phyloP scores from a whole-genome alignment of 768 basidiomycete genomes.

The Termitomyces sp. region DNA sequence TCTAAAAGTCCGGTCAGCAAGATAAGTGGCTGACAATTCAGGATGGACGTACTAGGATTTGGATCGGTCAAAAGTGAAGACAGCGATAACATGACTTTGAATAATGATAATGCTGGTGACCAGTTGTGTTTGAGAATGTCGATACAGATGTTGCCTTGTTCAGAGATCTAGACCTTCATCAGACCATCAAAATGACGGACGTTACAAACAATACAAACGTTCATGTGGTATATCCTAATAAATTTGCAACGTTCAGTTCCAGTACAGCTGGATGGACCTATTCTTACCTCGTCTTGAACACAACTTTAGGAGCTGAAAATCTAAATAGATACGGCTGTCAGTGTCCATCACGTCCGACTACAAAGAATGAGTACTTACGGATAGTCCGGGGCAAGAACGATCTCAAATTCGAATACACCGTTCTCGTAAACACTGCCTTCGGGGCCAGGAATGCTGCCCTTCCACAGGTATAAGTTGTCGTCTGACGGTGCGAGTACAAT shows the following conservation, averaged over 20 bases:
- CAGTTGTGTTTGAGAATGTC: slow-evolving; percentile 92
- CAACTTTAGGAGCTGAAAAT: slow-evolving; percentile 75
- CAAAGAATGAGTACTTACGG: slow-evolving; percentile 47
- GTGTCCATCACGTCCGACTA: neutral
- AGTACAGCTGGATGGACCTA: neutral
- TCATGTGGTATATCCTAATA: slow-evolving; percentile 83
- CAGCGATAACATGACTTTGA: slow-evolving; percentile 91
- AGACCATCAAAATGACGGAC: neutral
- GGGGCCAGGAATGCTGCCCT: slow-evolving; percentile 74
- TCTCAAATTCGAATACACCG: slow-evolving; percentile 65
- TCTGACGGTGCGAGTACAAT: slow-evolving; percentile 65
- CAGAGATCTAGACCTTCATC: slow-evolving; percentile 45
- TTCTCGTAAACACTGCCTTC: slow-evolving; percentile 81
- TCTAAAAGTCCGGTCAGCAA: slow-evolving; percentile 30
- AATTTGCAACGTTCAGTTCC: neutral
- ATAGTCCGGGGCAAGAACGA: slow-evolving; percentile 66
- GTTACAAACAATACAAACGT: slow-evolving; percentile 32
- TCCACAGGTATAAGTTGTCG: slow-evolving; percentile 67
- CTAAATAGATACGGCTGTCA: slow-evolving; percentile 26
- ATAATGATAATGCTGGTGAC: slow-evolving; percentile 90
- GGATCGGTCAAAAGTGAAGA: slow-evolving; percentile 92
- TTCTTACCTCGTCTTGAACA: slow-evolving; percentile 64
- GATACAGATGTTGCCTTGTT: slow-evolving; percentile 74
- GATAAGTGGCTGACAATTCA: neutral
- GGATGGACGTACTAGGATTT: slow-evolving; percentile 68